These are phyloP conservation scores for Macrophomina phaseolina DNA, from an alignment of 2,329 filamentous ascomycete genomes.

Conservation along the genomic window DNA sequence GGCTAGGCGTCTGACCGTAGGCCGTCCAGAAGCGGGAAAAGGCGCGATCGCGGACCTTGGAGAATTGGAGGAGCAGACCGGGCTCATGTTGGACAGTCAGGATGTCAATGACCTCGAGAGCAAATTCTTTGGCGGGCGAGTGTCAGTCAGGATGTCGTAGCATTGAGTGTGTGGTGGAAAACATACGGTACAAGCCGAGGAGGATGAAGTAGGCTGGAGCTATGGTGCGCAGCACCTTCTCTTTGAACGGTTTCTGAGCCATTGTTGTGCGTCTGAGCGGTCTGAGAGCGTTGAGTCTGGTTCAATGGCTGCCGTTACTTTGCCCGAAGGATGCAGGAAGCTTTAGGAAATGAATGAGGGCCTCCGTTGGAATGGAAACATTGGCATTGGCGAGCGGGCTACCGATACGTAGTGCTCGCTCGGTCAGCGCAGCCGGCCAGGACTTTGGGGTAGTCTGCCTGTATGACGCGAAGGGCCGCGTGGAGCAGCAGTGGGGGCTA, in stretches of 20 bases:
- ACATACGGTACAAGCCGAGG: slow-evolving; percentile 37
- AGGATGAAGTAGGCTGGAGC: slow-evolving; percentile 36
- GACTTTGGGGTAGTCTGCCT: not conserved
- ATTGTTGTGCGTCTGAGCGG: not conserved
- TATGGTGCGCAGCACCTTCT: not conserved
- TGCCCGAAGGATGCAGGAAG: no score
- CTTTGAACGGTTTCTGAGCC: slow-evolving; percentile 10
- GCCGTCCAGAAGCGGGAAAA: slow-evolving; percentile 45
- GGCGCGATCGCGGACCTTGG: slow-evolving; percentile 38
- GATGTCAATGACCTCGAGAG: slow-evolving; percentile 42
- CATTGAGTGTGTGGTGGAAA: not conserved
- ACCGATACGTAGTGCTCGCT: no score
- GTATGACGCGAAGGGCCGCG: not conserved
- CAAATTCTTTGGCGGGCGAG: slow-evolving; percentile 37
- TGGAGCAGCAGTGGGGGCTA: not conserved
- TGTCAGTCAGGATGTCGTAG: not conserved
- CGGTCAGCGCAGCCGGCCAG: no score
- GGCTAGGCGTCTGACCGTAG: slow-evolving; percentile 33
- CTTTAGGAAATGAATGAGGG: no score
- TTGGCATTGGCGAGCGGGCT: no score
- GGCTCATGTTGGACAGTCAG: slow-evolving; percentile 38
- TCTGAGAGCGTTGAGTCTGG: no score
- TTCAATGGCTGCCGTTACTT: no score
- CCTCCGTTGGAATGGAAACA: no score
- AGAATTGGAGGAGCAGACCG: slow-evolving; percentile 37